Conservation (phyloP, 1,284 basidiomycete species). For the Heliocybe sulcata region DNA sequence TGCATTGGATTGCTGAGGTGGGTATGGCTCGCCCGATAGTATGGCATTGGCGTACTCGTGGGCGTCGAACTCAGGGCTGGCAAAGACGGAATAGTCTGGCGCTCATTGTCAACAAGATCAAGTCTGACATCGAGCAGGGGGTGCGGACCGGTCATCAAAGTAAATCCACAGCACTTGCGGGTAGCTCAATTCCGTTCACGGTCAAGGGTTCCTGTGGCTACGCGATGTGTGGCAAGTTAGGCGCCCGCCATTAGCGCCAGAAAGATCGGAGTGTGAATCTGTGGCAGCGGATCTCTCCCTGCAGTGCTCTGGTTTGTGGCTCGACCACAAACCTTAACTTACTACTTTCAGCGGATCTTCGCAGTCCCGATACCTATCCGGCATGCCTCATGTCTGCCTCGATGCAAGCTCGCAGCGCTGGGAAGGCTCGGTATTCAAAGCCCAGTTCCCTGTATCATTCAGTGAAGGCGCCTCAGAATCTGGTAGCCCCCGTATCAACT, state of each 20-base stretch:
- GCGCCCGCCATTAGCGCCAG: not conserved
- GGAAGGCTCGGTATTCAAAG: not conserved
- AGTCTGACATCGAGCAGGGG: slow-evolving; percentile 3
- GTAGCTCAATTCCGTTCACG: not conserved
- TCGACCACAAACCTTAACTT: not conserved
- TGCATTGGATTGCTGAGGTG: slow-evolving; percentile 21
- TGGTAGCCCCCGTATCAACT: not conserved
- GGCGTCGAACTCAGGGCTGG: slow-evolving; percentile 67
- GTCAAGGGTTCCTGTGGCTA: not conserved
- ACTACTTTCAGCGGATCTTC: not conserved
- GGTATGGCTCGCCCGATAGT: slow-evolving; percentile 73
- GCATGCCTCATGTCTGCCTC: not conserved
- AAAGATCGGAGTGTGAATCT: not conserved
- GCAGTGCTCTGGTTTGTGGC: not conserved
- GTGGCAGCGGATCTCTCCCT: not conserved
- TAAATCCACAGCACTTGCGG: not conserved
- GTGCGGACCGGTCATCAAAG: not conserved
- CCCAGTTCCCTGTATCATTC: not conserved
- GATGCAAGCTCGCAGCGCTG: not conserved
- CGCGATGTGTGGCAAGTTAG: not conserved
- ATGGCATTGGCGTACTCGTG: slow-evolving; percentile 87
- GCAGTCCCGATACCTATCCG: not conserved
- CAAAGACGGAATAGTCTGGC: slow-evolving; percentile 64
- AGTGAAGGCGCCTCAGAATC: not conserved
- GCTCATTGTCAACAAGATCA: not conserved